Percentiles rank a stretch among this genome's conserved stretches.
Conservation (phyloP, 768 basidiomycete genomes). For the Serendipita sp. region DNA sequence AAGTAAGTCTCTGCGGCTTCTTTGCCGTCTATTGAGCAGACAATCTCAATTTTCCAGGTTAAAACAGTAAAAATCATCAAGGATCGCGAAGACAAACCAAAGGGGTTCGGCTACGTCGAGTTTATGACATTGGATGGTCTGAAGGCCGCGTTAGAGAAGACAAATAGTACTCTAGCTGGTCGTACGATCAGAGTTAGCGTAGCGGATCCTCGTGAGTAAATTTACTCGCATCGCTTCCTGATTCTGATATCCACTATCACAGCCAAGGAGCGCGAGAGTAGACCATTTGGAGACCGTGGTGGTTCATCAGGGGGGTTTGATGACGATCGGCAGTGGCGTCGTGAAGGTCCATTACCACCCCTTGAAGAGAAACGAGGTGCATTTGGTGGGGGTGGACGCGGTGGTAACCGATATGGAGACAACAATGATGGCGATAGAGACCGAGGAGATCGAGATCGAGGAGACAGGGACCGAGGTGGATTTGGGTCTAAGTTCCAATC, state of each 20-base stretch:
- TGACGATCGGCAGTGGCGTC: conserved; percentile 74
- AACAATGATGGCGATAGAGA: conserved; percentile 8
- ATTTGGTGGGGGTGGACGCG: conserved; percentile 27
- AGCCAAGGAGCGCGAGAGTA: conserved; percentile 53
- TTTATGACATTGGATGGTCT: conserved; percentile 76
- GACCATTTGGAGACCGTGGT: conserved; percentile 8
- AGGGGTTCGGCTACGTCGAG: conserved; percentile 97
- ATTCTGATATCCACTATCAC: neutral
- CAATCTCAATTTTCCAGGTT: conserved; percentile 27
- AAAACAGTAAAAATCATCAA: conserved; percentile 85
- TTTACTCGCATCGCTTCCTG: conserved; percentile 6
- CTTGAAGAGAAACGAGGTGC: conserved; percentile 24
- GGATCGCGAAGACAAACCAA: conserved; percentile 85
- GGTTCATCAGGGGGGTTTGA: conserved; percentile 31
- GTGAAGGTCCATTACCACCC: conserved; percentile 65
- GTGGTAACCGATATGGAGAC: conserved; percentile 9
- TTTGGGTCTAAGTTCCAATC: conserved; percentile 9
- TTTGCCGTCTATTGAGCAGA: neutral
- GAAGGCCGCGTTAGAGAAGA: conserved; percentile 65
- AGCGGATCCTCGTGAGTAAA: conserved; percentile 79
- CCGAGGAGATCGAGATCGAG: neutral
- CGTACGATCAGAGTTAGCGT: conserved; percentile 81
- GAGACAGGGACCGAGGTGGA: neutral
- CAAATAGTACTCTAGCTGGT: conserved; percentile 56
- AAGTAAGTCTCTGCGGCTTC: conserved; percentile 28